These are phyloP conservation scores for Angomonas ambiguus DNA, from an alignment of 208 protist genomes.

Conservation along the genomic window DNA sequence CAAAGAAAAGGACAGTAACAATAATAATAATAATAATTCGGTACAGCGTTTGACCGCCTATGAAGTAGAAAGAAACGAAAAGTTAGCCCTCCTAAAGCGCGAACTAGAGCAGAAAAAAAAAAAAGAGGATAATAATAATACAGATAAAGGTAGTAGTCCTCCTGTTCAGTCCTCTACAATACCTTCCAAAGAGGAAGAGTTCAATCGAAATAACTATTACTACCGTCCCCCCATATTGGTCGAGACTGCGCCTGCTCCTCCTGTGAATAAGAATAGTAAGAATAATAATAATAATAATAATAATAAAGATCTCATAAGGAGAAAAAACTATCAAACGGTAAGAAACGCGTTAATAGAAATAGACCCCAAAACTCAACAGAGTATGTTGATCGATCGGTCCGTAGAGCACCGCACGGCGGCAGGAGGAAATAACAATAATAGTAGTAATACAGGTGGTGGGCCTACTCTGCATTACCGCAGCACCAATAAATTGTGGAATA, in stretches of 20 bases:
- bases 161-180: too few species aligned
- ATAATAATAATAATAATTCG: too few species aligned
- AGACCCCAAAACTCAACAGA: background rate
- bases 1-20: background rate
- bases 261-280: background rate
- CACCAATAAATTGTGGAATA: background rate
- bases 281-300: conserved; percentile 1
- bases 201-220: background rate
- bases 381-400: background rate
- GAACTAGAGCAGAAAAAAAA: background rate
- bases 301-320: background rate
- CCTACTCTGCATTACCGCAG: background rate
- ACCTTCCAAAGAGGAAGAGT: background rate
- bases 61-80: background rate
- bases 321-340: background rate
- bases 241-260: too few species aligned
- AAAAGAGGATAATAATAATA: background rate
- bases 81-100: background rate
- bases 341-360: background rate
- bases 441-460: background rate
- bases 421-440: conserved; percentile 1
- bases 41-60: background rate
- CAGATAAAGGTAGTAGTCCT: background rate
- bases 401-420: background rate
- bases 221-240: too few species aligned